Evolutionary conservation across 2,329 filamentous ascomycete species (phyloP), one percentile per base, ranked within the genome.

Genomic region (Xylariales sp.): DNA sequence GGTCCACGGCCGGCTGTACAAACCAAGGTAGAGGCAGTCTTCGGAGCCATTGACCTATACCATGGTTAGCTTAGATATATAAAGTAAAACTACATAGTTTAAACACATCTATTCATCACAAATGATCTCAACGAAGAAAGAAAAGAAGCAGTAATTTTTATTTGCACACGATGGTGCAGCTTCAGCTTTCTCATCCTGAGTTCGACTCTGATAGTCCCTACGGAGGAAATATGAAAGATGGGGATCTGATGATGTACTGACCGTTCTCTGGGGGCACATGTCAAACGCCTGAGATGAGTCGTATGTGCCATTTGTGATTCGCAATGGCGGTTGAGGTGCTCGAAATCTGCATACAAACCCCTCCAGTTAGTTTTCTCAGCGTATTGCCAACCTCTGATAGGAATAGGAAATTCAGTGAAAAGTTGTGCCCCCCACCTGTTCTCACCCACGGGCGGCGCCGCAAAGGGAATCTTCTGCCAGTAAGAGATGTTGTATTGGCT

Each of bases 381-480:
- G 21, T n/a, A n/a, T n/a, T n/a, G n/a, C n/a, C n/a, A n/a, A n/a
- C n/a, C n/a, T n/a, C n/a, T n/a, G n/a, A n/a, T n/a, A n/a, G n/a
- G n/a, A n/a, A n/a, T n/a, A n/a, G n/a, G n/a, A n/a, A n/a, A n/a
- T n/a, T n/a, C n/a, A n/a, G n/a, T 25, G n/a, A n/a, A 25, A n/a
- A 25, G n/a, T 25, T n/a, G 23, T 8, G n/a, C 23, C n/a, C 18
- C 29, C 30, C 40, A 47, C 50, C 50, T 51, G 48, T 81, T 79
- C 32, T 65, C 51, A 2, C 76, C 75, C 11, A 66, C 59, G 12
- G 78, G 77, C 2, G 78, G 74, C 11, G 76, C 72, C 5, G 72
- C 77, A 47, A 74, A 83, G 13, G 78, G 78, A 33, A 82, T 78
- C 47, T 74, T 78, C 43, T 69, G 71, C 58, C 69, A 81, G 56